Evolutionary conservation across 768 basidiomycete species (phyloP).

Genomic region (Dioszegia crocea): DNA sequence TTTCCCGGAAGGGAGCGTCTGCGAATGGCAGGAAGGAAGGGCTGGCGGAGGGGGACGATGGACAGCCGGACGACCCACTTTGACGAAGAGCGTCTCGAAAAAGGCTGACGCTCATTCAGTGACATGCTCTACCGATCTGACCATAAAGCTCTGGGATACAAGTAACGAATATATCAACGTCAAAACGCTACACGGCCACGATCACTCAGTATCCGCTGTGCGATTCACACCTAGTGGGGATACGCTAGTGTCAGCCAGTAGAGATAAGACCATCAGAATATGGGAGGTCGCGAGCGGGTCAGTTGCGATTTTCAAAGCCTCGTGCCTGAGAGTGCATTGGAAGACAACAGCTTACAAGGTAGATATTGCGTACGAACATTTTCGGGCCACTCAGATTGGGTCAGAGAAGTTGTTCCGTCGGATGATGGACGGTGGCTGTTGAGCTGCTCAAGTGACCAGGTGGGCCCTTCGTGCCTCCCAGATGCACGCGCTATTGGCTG

Average conservation of each 20-base stretch:
- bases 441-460: constrained; percentile 84
- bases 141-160: constrained; percentile 88
- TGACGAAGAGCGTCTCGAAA: too few relatives aligned
- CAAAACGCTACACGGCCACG: constrained; percentile 82
- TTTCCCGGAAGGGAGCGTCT: too few relatives aligned
- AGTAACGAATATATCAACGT: constrained; percentile 84
- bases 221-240: constrained; percentile 81
- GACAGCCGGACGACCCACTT: too few relatives aligned
- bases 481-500: background rate
- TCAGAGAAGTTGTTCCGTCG: constrained; percentile 57
- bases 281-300: constrained; percentile 85
- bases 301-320: constrained; percentile 37
- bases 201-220: constrained; percentile 82
- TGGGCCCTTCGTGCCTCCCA: constrained; percentile 49
- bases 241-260: constrained; percentile 75
- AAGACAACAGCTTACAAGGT: constrained; percentile 1
- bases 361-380: constrained; percentile 75
- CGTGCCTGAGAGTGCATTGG: background rate
- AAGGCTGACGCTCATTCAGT: constrained; percentile 51
- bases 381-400: constrained; percentile 77
- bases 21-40: background rate
- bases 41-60: too few relatives aligned
- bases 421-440: constrained; percentile 68
- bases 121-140: constrained; percentile 79
- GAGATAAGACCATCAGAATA: constrained; percentile 78